Evolutionary conservation across 257 asterid species (phyloP), one percentile per base, ranked within the genome.

Genomic region (Lavandula angustifolia): DNA sequence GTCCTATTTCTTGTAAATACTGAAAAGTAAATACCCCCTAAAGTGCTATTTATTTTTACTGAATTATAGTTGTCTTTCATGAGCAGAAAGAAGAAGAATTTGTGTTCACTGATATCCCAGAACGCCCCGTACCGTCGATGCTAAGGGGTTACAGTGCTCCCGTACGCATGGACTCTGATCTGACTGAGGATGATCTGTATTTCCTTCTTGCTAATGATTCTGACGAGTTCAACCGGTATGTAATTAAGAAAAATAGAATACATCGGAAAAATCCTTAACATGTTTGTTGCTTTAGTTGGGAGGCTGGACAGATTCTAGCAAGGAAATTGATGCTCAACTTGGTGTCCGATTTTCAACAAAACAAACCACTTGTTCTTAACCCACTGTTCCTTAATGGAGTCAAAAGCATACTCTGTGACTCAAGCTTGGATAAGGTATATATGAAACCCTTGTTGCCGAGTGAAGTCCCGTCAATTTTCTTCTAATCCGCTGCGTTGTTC

Each of bases 81-180:
- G 70, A 69, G 67, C 86, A 87, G 95, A 77, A 83, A 78, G 94
- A 87, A 64, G 91, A 84, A 81, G 96, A 87, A 74, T 87, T 87
- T 71, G 87, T 85, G 75, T 89, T 89, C 79, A 75, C 61, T 55
- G 84, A 79, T 67, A 64, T 89, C 49, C 66, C 76, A n/a, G 95
- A 85, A 75, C 47, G 74, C 54, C 97, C 97, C 17, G 76, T 75
- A 10, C 97, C 95, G 13, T 87, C 97, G 35, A 79, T 89, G 3
- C 73, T 89, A 62, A 76, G 97, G 65, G 97, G 97, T 47, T 89
- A 84, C 77, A 89, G 95, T 73, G 96, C 95, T 79, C 97, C 97
- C 65, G 73, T 89, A 52, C 80, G 94, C 27, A 76, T 89, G 73
- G 87, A 89, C 40, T 78, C 94, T 50, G 97, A 87, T 77, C 91